Evolutionary conservation across 345 rosid genomes (phyloP).

Genomic region (Rhizophora apiculata): DNA sequence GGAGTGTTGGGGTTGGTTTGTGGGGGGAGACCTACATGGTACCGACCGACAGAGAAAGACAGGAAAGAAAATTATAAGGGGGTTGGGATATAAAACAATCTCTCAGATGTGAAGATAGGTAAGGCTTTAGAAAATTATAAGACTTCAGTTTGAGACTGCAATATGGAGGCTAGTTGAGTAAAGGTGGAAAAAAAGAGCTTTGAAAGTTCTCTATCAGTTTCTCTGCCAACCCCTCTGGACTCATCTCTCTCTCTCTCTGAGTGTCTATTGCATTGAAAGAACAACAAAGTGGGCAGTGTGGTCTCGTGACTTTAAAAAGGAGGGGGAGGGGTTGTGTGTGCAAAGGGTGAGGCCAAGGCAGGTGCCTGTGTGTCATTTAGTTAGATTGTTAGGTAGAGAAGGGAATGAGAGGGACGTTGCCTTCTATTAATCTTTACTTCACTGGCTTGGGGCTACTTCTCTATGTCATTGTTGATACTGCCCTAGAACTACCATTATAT

Average conservation of each 20-base stretch:
- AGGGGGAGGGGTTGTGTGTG: not conserved
- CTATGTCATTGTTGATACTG: slow-evolving; percentile 10
- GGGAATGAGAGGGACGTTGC: slow-evolving; percentile 53
- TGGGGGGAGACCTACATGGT: slow-evolving; percentile 70
- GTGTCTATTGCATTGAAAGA: slow-evolving; percentile 29
- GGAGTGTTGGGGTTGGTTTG: not conserved
- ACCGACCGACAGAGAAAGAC: slow-evolving; percentile 49
- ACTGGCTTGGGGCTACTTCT: slow-evolving; percentile 26
- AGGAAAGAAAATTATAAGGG: slow-evolving; percentile 11
- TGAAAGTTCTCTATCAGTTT: slow-evolving; percentile 94
- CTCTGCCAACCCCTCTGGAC: slow-evolving; percentile 56
- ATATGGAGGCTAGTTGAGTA: slow-evolving; percentile 62
- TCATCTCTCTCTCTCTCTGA: slow-evolving; percentile 21
- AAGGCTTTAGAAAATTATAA: slow-evolving; percentile 45
- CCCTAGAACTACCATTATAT: slow-evolving; percentile 34
- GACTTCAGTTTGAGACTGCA: slow-evolving; percentile 84
- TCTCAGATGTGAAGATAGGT: slow-evolving; percentile 47
- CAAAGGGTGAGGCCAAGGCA: slow-evolving; percentile 3
- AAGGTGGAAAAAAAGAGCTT: slow-evolving; percentile 54
- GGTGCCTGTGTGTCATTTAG: slow-evolving; percentile 25
- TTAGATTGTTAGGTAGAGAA: slow-evolving; percentile 15
- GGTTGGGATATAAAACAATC: slow-evolving; percentile 15
- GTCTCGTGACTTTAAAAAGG: slow-evolving; percentile 80
- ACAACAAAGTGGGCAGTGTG: slow-evolving; percentile 41
- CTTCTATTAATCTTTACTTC: slow-evolving; percentile 21